Conservation (phyloP, 192 early-diverging fungal species). For the Phlyctochytrium arcticum region DNA sequence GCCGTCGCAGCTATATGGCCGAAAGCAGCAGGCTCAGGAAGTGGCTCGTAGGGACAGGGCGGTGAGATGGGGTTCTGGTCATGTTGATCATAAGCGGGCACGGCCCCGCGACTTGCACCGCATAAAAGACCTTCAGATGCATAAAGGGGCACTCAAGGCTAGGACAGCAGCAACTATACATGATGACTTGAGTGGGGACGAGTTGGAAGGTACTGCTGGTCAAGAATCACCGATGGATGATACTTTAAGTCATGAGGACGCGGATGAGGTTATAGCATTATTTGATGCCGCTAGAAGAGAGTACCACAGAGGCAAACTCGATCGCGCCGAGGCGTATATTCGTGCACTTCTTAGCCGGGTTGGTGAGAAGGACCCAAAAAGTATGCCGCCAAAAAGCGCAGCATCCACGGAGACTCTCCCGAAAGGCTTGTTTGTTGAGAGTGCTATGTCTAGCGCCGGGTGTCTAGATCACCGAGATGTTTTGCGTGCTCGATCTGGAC, state of each 20-base stretch:
- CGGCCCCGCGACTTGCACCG: not conserved
- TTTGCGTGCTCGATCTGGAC: constrained; percentile 1
- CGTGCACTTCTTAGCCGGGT: constrained; percentile 12
- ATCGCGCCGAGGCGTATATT: constrained; percentile 22
- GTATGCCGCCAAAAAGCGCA: not conserved
- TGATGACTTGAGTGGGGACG: constrained; percentile 25
- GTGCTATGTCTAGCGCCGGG: not conserved
- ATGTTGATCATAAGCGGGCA: not conserved
- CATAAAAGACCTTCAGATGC: not conserved
- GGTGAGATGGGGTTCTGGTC: constrained; percentile 3
- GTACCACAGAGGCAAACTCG: constrained; percentile 23
- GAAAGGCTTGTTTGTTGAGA: not conserved
- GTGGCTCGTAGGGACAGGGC: constrained; percentile 1
- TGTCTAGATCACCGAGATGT: not conserved
- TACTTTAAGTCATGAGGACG: not conserved
- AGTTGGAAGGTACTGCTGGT: constrained; percentile 5
- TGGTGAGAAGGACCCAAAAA: not conserved
- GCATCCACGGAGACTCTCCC: not conserved
- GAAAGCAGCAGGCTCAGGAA: not conserved
- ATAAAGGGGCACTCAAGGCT: no score
- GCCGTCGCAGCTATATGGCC: constrained; percentile 12
- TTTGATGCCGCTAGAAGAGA: constrained; percentile 32
- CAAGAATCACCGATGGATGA: not conserved
- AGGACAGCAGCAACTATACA: constrained; percentile 15
- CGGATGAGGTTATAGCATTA: constrained; percentile 5